Base-by-base conservation (phyloP, 805 yeast species). In the Yamadazyma scolyti region DNA sequence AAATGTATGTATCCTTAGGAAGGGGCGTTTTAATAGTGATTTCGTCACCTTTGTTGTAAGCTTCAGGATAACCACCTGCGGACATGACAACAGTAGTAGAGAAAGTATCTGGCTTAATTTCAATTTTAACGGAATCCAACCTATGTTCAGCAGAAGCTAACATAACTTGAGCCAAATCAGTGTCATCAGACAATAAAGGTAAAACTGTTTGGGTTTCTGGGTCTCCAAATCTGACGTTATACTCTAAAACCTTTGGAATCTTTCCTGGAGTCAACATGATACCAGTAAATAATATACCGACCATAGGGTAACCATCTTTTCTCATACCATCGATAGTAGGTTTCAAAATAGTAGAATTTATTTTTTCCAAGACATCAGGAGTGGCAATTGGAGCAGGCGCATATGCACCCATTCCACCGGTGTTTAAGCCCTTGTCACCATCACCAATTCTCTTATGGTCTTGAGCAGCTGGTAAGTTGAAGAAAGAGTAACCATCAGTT, bases 401-500 rank as follows among this genome's bases (percentile, higher is more conserved):
- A 53, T 93, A 93, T 6, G 97, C 95, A 43, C 99, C 99, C 99
- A 93, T 93, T 42, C 99, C 99, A 46, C 99, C 99, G 22, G 99
- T 93, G 65, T 93, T 93, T 41, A 90, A 72, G 16, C 99, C 99
- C 23, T 78, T 68, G 58, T 93, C 99, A 39, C 89, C 89, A 50
- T 94, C 86, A 34, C 95, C 95, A 46, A 83, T 74, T 58, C 98
- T 80, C 68, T 93, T 93, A 65, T 93, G 99, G 56, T 93, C 99
- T 65, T 93, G 99, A 16, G 97, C 96, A 26, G 97, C 85, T 25
- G 99, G 99, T 37, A 93, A 74, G 55, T 86, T 89, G 55, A 79
- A 75, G 51, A 79, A 81, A 8, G 95, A 77, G 68, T 93, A 90
- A 35, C 98, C 99, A 55, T 93, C 99, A 48, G 87, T 76, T 44